A percentile compares a stretch with the other conserved stretches of the same genome.
Evolutionary conservation across 2,329 filamentous ascomycete genomes (phyloP).

Genomic region (Volutella citrinella): DNA sequence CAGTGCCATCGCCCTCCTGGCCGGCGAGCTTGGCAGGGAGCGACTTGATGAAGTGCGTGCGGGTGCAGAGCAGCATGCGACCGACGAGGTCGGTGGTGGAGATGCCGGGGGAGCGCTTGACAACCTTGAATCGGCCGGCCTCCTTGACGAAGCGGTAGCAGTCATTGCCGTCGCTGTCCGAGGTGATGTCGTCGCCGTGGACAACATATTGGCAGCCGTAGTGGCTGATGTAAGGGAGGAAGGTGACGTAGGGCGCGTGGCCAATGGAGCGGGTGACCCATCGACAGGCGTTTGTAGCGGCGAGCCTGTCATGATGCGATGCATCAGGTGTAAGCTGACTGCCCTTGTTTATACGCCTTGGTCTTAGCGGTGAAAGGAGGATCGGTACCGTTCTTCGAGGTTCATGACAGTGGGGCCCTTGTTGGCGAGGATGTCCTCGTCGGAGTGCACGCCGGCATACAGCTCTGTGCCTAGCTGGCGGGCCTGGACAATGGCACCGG

Average conservation of each 20-base stretch:
- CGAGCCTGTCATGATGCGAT: no score
- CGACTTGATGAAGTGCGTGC: conserved; percentile 85
- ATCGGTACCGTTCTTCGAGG: conserved; percentile 80
- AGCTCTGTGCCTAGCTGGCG: conserved; percentile 87
- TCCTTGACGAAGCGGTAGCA: conserved; percentile 98
- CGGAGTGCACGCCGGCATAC: conserved; percentile 89
- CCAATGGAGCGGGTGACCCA: conserved; percentile 87
- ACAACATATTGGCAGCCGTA: conserved; percentile 96
- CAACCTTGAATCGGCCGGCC: conserved; percentile 90
- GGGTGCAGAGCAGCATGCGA: conserved; percentile 95
- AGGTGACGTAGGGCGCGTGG: conserved; percentile 90
- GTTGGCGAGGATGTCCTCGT: conserved; percentile 92
- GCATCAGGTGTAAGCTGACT: no score
- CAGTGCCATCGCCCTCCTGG: conserved; percentile 67
- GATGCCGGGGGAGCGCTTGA: conserved; percentile 93
- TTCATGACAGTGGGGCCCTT: conserved; percentile 99
- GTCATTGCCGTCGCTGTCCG: conserved; percentile 88
- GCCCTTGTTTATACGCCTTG: no score
- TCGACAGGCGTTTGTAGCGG: conserved; percentile 90
- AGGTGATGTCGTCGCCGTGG: conserved; percentile 96
- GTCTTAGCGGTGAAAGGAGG: no score
- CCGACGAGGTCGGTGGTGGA: conserved; percentile 98
- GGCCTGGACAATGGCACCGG: conserved; percentile 94
- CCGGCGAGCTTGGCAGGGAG: conserved; percentile 67
- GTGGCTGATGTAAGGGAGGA: conserved; percentile 88